phyloP scores from a whole-genome alignment of 345 rosid genomes.

The Acer negundo region DNA sequence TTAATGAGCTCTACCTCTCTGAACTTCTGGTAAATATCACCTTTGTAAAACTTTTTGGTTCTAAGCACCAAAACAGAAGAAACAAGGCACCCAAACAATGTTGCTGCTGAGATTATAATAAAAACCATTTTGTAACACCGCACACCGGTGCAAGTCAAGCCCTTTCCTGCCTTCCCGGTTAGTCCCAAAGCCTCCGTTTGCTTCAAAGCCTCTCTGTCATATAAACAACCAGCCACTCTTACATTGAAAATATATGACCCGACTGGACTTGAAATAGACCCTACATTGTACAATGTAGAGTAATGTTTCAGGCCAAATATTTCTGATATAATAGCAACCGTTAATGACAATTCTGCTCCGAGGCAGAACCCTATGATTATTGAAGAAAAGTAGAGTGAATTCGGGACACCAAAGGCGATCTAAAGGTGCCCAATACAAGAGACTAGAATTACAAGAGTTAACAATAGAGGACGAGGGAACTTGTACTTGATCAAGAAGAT shows the following conservation, averaged over 20 bases:
- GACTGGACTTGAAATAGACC: constrained; percentile 45
- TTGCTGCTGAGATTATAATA: constrained; percentile 39
- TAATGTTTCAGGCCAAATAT: constrained; percentile 58
- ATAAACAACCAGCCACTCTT: constrained; percentile 47
- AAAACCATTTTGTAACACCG: constrained; percentile 45
- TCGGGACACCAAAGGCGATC: constrained; percentile 48
- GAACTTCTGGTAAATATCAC: constrained; percentile 55
- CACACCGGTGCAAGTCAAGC: constrained; percentile 41
- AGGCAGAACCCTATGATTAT: constrained; percentile 54
- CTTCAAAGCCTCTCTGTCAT: constrained; percentile 47
- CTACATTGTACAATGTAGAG: constrained; percentile 49
- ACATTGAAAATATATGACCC: constrained; percentile 53
- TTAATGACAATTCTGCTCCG: constrained; percentile 53
- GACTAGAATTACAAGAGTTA: constrained; percentile 40
- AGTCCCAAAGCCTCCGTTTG: constrained; percentile 36
- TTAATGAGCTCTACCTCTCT: constrained; percentile 27
- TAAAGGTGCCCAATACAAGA: constrained; percentile 48
- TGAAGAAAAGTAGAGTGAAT: constrained; percentile 52
- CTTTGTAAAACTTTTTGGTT: constrained; percentile 46
- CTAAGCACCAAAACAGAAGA: constrained; percentile 46
- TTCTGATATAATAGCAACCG: constrained; percentile 53
- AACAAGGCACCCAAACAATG: constrained; percentile 45
- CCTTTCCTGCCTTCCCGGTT: constrained; percentile 23
- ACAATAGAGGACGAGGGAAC: constrained; percentile 46
- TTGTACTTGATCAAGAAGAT: constrained; percentile 43